Conservation (phyloP, 805 yeast species). For the Teunomyces aglyptinius region DNA sequence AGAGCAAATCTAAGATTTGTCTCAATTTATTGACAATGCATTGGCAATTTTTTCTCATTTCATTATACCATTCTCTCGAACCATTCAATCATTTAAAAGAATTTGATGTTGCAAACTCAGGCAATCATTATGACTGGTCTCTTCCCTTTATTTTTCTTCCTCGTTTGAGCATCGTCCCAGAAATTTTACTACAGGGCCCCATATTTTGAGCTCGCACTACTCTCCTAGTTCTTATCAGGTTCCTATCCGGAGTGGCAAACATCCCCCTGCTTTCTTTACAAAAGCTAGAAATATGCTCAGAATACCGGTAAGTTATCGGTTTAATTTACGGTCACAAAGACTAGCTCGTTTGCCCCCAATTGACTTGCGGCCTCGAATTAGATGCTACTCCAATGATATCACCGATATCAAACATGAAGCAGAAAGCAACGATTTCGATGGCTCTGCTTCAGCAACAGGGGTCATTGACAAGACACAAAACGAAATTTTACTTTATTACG, state of each 20-base stretch:
- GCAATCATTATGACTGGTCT: background rate
- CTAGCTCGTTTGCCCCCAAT: background rate
- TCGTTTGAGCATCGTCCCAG: background rate
- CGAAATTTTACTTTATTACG: constrained; percentile 38
- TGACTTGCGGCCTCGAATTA: constrained; percentile 1
- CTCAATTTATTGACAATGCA: no score
- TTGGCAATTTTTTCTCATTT: no score
- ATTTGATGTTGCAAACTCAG: no score
- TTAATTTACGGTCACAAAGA: background rate
- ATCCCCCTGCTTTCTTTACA: background rate
- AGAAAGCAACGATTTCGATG: constrained; percentile 26
- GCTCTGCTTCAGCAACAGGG: constrained; percentile 39
- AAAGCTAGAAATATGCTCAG: background rate
- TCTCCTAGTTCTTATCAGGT: background rate
- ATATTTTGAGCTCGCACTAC: constrained; percentile 2
- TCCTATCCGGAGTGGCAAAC: background rate
- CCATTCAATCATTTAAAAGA: no score
- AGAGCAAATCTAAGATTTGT: no score
- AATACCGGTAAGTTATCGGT: background rate
- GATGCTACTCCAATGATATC: constrained; percentile 23
- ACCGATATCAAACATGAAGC: constrained; percentile 32
- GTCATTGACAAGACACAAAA: constrained; percentile 33
- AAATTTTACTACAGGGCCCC: background rate
- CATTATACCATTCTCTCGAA: no score
- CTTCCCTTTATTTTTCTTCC: background rate